Evolutionary conservation across 1,139 yeast species (phyloP).

Genomic region (Saccharomyces pastorianus): DNA sequence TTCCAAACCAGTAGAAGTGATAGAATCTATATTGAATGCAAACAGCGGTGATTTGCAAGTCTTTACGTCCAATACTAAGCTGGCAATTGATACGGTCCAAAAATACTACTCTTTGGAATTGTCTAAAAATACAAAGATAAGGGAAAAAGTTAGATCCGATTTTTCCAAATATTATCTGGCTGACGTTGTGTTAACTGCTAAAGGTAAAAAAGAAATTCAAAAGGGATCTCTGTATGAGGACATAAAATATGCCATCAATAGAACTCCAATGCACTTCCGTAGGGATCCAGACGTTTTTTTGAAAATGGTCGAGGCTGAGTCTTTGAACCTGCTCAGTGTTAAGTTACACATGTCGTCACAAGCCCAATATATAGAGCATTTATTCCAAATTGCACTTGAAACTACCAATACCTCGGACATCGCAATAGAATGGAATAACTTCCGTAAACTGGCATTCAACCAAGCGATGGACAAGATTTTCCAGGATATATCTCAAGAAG

Average conservation of each 20-base stretch:
- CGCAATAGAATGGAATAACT: constrained; percentile 73
- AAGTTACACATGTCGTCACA: constrained; percentile 38
- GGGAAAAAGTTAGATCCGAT: constrained; percentile 65
- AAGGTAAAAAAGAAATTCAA: constrained; percentile 77
- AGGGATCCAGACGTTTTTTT: constrained; percentile 72
- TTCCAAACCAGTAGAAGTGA: constrained; percentile 55
- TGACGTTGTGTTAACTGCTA: constrained; percentile 73
- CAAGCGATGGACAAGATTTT: constrained; percentile 62
- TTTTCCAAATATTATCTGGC: constrained; percentile 62
- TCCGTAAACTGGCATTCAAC: constrained; percentile 60
- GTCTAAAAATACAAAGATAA: constrained; percentile 70
- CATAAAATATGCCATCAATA: constrained; percentile 81
- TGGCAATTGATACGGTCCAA: constrained; percentile 68
- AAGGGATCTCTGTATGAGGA: constrained; percentile 77
- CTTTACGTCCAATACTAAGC: constrained; percentile 49
- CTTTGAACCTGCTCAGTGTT: constrained; percentile 46
- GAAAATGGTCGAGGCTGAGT: constrained; percentile 88
- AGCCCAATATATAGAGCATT: constrained; percentile 40
- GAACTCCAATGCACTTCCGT: constrained; percentile 66
- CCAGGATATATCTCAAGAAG: constrained; percentile 60
- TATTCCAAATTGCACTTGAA: constrained; percentile 53
- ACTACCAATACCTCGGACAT: constrained; percentile 81
- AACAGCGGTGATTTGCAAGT: constrained; percentile 39
- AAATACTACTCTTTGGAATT: constrained; percentile 73
- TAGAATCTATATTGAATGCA: constrained; percentile 45